phyloP scores from a whole-genome alignment of 1,139 yeast species.

The Debaryomyces coudertii region DNA sequence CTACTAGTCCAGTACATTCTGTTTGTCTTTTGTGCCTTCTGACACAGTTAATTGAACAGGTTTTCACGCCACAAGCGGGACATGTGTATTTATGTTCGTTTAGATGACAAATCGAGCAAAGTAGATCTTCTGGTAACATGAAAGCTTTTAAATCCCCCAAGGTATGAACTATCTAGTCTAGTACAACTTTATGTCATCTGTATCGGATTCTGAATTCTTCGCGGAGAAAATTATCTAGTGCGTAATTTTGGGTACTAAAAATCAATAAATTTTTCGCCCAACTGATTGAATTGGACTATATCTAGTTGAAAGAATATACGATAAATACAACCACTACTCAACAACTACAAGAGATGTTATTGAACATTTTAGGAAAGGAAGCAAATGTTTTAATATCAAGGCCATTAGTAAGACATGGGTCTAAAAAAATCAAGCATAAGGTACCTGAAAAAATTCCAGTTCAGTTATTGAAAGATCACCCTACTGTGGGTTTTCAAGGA shows the following conservation, averaged over 20 bases:
- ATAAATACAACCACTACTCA: not conserved
- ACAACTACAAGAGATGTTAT: constrained; percentile 4
- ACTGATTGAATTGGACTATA: not conserved
- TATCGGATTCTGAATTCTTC: constrained; percentile 4
- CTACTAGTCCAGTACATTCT: constrained; percentile 69
- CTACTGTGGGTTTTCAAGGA: constrained; percentile 64
- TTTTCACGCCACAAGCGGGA: constrained; percentile 70
- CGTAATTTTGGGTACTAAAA: constrained; percentile 9
- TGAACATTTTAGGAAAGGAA: constrained; percentile 1
- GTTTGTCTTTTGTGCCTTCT: constrained; percentile 64
- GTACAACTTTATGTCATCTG: not conserved
- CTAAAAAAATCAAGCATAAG: constrained; percentile 12
- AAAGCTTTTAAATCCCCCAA: not conserved
- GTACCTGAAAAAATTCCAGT: constrained; percentile 56
- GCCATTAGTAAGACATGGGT: constrained; percentile 15
- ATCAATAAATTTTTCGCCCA: constrained; percentile 10
- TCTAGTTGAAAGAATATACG: not conserved
- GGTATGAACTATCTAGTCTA: not conserved
- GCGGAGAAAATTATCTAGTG: not conserved
- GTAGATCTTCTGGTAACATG: constrained; percentile 7
- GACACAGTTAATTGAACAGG: constrained; percentile 77
- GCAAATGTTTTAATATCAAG: constrained; percentile 4
- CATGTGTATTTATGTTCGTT: constrained; percentile 69
- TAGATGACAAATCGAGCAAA: constrained; percentile 56
- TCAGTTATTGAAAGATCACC: constrained; percentile 70